Base-by-base conservation (phyloP, 1,139 yeast genomes). In the Sugiyamaella neomexicana region DNA sequence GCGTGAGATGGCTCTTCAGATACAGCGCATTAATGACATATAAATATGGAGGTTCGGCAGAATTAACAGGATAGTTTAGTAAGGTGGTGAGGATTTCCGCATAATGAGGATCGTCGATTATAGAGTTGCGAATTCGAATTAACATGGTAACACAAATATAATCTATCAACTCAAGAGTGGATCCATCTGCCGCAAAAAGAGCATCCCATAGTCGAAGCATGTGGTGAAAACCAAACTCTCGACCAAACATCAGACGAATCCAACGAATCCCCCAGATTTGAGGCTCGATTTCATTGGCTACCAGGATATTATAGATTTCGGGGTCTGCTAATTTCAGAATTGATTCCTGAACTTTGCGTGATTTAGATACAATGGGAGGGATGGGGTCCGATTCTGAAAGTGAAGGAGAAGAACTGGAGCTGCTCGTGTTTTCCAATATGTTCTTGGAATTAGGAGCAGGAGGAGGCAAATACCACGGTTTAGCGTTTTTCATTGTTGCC, bases 181-280 rank as follows among this genome's bases (percentile, higher is more conserved):
- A 43, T 40, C 63, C 62, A 46, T 63, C 65, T 3, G 70, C 71
- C 7, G 75, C 73, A 56, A 73, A 72, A 8, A 73, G 53, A 10
- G 68, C 65, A 54, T 74, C 76, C 77, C 77, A 73, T 9, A 73
- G 58, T 10, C 53, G 56, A 34, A 72, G 59, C 37, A 65, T 60
- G 5, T 61, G 60, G 16, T 60, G 53, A 42, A 73, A 65, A 2
- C 64, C 65, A 51, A 82, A 69, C 60, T 82, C 86, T 40, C 86
- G 68, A 7, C 80, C 72, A 50, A 82, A 72, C 32, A 82, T 58
- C 40, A 82, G 67, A 15, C 86, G 69, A 27, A 80, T 71, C 72
- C 80, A 82, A 46, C 85, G 66, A 27, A 82, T 80, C 12, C 81
- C 79, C 86, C 86, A 82, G 42, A 82, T 71, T 63, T 80, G 85